A percentile compares a stretch with the other conserved stretches of the same genome.
Evolutionary conservation across 768 basidiomycete genomes (phyloP).

Genomic region (Amanita phalloides): DNA sequence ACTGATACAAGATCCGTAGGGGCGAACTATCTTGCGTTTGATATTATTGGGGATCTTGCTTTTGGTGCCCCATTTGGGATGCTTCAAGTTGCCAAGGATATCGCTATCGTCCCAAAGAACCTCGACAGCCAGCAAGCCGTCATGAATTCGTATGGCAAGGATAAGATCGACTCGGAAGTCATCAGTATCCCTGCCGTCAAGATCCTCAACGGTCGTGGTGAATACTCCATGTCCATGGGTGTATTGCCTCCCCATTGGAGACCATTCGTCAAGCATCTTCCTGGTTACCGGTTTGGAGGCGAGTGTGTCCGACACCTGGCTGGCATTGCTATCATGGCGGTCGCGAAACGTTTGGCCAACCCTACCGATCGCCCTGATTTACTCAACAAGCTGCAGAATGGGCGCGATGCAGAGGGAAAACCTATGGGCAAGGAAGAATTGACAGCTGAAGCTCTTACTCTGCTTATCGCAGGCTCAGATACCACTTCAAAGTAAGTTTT

Average conservation of each 20-base stretch:
- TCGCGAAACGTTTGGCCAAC: conserved; percentile 60
- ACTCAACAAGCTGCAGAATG: conserved; percentile 69
- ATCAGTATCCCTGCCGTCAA: conserved; percentile 67
- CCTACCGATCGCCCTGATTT: conserved; percentile 73
- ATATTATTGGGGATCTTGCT: conserved; percentile 79
- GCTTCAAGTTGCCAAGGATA: conserved; percentile 64
- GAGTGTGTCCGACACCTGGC: conserved; percentile 63
- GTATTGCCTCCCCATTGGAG: conserved; percentile 65
- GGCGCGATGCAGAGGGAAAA: conserved; percentile 70
- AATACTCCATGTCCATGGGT: conserved; percentile 79
- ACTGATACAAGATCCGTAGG: conserved; percentile 19
- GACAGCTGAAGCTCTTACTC: conserved; percentile 80
- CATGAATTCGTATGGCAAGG: conserved; percentile 44
- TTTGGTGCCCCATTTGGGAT: conserved; percentile 89
- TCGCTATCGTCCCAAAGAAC: conserved; percentile 55
- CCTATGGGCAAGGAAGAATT: conserved; percentile 74
- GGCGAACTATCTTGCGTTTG: conserved; percentile 46
- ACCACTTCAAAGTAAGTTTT: conserved; percentile 80
- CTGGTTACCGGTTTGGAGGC: conserved; percentile 67
- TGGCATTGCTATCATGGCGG: conserved; percentile 70
- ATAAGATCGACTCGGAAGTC: conserved; percentile 29
- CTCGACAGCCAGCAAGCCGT: conserved; percentile 40
- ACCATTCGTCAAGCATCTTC: conserved; percentile 50
- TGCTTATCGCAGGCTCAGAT: conserved; percentile 84
- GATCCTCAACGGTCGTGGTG: conserved; percentile 83